A percentile compares a stretch with the other conserved stretches of the same genome.
These are phyloP conservation scores for Torulaspora pretoriensis DNA, from an alignment of 1,139 yeast species.

Conservation along the genomic window DNA sequence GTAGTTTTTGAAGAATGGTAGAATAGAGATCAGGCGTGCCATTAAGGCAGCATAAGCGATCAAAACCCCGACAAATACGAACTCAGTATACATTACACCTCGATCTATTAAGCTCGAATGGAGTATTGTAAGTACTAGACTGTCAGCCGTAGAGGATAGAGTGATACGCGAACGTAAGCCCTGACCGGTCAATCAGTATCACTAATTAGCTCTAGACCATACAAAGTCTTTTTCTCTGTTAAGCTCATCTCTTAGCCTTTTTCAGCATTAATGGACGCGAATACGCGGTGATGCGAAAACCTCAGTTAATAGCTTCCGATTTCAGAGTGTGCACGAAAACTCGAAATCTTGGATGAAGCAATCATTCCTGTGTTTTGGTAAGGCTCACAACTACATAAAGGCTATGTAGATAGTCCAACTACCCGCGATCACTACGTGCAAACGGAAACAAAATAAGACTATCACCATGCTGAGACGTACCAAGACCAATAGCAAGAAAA, in stretches of 20 bases:
- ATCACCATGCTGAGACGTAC: slow-evolving; percentile 17
- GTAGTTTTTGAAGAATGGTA: slow-evolving; percentile 9
- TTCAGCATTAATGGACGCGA: background rate
- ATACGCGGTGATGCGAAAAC: slow-evolving; percentile 9
- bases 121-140: too few relatives aligned
- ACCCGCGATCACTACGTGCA: too few relatives aligned
- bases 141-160: too few relatives aligned
- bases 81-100: slow-evolving; percentile 3
- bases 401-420: background rate
- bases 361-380: background rate
- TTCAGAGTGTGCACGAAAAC: slow-evolving; percentile 4
- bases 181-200: too few relatives aligned
- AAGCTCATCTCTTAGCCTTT: background rate
- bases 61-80: slow-evolving; percentile 5
- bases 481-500: slow-evolving; percentile 17
- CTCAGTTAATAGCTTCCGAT: background rate
- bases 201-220: background rate
- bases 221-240: background rate
- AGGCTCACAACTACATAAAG: background rate
- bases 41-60: slow-evolving; percentile 8
- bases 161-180: too few relatives aligned
- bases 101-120: background rate
- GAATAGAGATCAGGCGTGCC: slow-evolving; percentile 10
- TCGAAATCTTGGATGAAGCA: background rate
- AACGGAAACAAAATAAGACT: background rate